Evolutionary conservation across 805 yeast genomes (phyloP).

Genomic region (Metschnikowia santaceciliae): DNA sequence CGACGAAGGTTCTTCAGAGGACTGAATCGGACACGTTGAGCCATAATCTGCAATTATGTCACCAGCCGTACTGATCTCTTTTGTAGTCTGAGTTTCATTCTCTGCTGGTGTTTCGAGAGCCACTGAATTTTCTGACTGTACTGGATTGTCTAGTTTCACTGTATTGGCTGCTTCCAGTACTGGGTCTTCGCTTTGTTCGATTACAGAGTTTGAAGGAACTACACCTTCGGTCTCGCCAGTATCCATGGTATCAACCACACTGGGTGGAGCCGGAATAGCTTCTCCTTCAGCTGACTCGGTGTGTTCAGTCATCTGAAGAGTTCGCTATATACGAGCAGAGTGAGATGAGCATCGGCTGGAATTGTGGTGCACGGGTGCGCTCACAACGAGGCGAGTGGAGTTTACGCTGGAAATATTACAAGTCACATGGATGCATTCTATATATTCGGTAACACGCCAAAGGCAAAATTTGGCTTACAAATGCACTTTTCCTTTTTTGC

Average conservation of each 20-base stretch:
- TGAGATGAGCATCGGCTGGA: constrained; percentile 2
- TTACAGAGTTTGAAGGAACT: too few relatives aligned
- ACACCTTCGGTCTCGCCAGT: not conserved
- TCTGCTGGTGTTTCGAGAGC: not conserved
- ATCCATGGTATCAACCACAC: not conserved
- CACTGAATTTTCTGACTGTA: not conserved
- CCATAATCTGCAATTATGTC: too few relatives aligned
- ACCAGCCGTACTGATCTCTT: not conserved
- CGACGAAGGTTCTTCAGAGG: not conserved
- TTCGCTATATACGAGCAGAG: not conserved
- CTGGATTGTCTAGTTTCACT: not conserved
- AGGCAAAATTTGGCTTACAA: too few relatives aligned
- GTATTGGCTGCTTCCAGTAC: too few relatives aligned
- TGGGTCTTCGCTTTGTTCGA: too few relatives aligned
- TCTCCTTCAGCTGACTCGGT: not conserved
- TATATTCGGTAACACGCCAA: not conserved
- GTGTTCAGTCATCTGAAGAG: not conserved
- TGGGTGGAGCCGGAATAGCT: not conserved
- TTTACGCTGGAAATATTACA: not conserved
- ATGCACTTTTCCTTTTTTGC: not conserved
- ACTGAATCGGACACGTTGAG: not conserved
- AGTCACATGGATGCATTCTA: not conserved
- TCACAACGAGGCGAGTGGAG: not conserved
- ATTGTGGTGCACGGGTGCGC: not conserved
- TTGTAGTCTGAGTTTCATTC: not conserved